Evolutionary conservation across 768 basidiomycete species (phyloP), one percentile per base, ranked within the genome.

Genomic region (Pilatotrama ljubarskyi): DNA sequence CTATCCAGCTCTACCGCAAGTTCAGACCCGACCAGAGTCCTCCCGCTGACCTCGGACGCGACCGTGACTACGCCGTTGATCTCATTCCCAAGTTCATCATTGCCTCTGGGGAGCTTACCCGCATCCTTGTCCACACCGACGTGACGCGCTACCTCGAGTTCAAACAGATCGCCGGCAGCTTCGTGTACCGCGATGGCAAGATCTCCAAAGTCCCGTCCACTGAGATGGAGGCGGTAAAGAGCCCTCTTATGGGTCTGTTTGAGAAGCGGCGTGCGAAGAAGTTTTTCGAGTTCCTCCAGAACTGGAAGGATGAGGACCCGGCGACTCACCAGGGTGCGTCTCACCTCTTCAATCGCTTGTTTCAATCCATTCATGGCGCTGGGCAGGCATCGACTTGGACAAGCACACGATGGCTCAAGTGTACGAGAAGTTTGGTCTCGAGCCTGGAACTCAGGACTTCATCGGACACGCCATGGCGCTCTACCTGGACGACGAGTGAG

Each of bases 81-180:
- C 87, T 98, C 65, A 90, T 98, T 69, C 95, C 97, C 72, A 98
- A 99, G 77, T 99, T 99, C 80, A 98, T 98, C 80, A 95, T 98
- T 68, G 90, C 97, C 26, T 94, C 93, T 11, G 97, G 97, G 55
- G 95, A 98, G 75, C 88, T 99, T 70, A 97, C 95, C 53, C 90
- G 89, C 76, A 98, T 99, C 76, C 89, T 99, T 64, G 95, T 99
- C 41, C 95, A 98, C 80, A 98, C 97, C 64, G 95, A 99, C 72
- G 97, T 99, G 62, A 95, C 92, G 41, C 89, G 95, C 62, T 99
- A 99, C 77, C 88, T 99, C 70, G 97, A 98, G 73, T 99, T 99
- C 83, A 99, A 98, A 81, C 96, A 98, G 78, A 98, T 99, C 76
- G 94, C 97, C 0, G 97, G 96, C 54, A 95, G 92, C 72, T 99